Base-by-base conservation (phyloP, 2,329 filamentous ascomycete species). In the Karstenula rhodostoma region DNA sequence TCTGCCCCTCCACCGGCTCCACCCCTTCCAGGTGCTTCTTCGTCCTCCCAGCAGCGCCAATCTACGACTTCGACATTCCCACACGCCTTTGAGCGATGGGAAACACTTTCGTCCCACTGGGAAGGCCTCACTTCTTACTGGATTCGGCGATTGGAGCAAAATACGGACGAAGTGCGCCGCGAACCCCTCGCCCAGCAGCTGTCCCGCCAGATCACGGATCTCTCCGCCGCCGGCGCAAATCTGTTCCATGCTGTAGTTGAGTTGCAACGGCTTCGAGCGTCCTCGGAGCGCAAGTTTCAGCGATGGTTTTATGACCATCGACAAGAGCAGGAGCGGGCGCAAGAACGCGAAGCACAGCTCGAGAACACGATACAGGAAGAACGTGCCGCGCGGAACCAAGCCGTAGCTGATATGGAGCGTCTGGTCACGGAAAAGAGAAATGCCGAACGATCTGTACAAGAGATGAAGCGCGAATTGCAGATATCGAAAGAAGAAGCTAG, bases 301-400 rank as follows among this genome's bases (percentile, higher is more conserved):
- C 87, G 95, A 53, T 99, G 95, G 95, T 98, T 98, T 80, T 97
- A 96, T 69, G 95, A 99, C 76, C 97, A 94, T 8, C 86, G 94
- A 54, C 86, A 90, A 33, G 94, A 98, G 67, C 88, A 96, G 66
- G 95, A 98, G 80, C 89, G 91, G 29, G 86, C 89, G 52, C 90
- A 92, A 67, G 95, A 98, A 78, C 84, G 91, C 40, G 91, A 93
- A 58, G 93, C 88, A 3, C 87, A 94, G 73, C 81, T 97, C n/a
- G 90, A 96, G 72, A 83, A 85, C 35, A 86, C 89, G 43, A 80
- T 97, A n/a, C 85, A 90, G 47, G 85, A 88, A 42, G 94, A 97
- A 78, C 86, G 91, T 56, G 86, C 87, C 62, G 87, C 86, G 47
- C 86, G 90, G 60, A 84, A 86, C 10, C 89, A 92, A 55, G 87